Evolutionary conservation across 495 filamentous ascomycete species (phyloP).

Genomic region (Hypoxylon rickii): DNA sequence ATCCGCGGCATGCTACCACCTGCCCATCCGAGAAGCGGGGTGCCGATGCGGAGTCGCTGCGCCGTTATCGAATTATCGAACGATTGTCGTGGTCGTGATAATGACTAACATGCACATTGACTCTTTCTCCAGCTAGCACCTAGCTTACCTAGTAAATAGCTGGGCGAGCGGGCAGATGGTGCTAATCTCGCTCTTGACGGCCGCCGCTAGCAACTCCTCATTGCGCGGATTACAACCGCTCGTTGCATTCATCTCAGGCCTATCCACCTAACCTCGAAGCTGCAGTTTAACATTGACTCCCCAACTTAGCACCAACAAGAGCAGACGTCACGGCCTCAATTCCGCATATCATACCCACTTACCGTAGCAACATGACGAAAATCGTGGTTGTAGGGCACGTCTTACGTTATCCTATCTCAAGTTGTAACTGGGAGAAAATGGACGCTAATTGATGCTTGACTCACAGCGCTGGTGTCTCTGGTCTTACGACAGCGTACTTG

Average conservation of each 20-base stretch:
- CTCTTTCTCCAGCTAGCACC: no score
- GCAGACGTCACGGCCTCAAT: no score
- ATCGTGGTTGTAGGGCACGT: constrained; percentile 70
- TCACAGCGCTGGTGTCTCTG: constrained; percentile 83
- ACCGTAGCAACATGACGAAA: constrained; percentile 43
- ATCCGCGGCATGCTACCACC: constrained; percentile 9
- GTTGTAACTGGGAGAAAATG: no score
- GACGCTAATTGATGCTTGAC: constrained; percentile 20
- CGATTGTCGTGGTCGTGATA: constrained; percentile 12
- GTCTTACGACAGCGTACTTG: constrained; percentile 87
- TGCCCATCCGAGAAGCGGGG: constrained; percentile 18
- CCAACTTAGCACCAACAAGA: background rate
- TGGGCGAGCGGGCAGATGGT: no score
- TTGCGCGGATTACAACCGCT: no score
- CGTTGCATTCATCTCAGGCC: no score
- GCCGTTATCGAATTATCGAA: constrained; percentile 25
- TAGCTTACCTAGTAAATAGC: no score
- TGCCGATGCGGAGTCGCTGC: constrained; percentile 23
- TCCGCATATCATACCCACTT: background rate
- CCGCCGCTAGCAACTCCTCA: no score
- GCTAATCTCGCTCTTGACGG: no score
- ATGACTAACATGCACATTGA: background rate
- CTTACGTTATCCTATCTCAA: background rate
- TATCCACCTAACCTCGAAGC: no score
- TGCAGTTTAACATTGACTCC: no score